These are phyloP conservation scores for Dorcoceras hygrometricum DNA, from an alignment of 257 asterid genomes.

Conservation along the genomic window DNA sequence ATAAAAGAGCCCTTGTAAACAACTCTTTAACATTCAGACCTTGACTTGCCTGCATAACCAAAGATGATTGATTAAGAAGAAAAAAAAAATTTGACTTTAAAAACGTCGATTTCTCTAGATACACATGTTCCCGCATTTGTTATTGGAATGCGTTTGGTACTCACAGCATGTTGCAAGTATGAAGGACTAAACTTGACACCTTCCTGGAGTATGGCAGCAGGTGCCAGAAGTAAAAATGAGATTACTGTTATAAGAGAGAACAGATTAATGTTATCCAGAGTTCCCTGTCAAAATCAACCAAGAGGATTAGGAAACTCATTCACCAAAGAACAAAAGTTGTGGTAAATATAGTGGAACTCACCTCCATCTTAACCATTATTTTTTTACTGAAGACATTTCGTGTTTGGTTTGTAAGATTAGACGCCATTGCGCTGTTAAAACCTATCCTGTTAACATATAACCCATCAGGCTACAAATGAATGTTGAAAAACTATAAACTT, in stretches of 20 bases:
- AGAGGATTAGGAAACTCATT: background rate
- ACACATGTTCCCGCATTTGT: too few species aligned
- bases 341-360: slow-evolving; percentile 15
- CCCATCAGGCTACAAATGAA: slow-evolving; percentile 1
- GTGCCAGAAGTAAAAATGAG: slow-evolving; percentile 62
- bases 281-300: slow-evolving; percentile 47
- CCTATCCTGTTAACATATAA: slow-evolving; percentile 61
- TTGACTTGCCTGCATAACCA: slow-evolving; percentile 54
- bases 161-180: slow-evolving; percentile 59
- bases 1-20: slow-evolving; percentile 45
- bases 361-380: slow-evolving; percentile 72
- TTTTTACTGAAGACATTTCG: slow-evolving; percentile 81
- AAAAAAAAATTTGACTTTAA: background rate
- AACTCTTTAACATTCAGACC: slow-evolving; percentile 63
- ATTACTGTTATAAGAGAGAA: slow-evolving; percentile 71
- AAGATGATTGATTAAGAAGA: background rate
- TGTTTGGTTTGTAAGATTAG: slow-evolving; percentile 85
- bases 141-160: slow-evolving; percentile 25
- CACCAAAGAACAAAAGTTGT: background rate
- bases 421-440: slow-evolving; percentile 87
- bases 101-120: background rate
- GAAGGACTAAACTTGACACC: slow-evolving; percentile 76
- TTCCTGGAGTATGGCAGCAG: slow-evolving; percentile 60
- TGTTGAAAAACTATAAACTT: background rate
- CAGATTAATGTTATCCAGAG: slow-evolving; percentile 75